Evolutionary conservation across 1,139 yeast species (phyloP).

Genomic region (Kodamaea fungicola): DNA sequence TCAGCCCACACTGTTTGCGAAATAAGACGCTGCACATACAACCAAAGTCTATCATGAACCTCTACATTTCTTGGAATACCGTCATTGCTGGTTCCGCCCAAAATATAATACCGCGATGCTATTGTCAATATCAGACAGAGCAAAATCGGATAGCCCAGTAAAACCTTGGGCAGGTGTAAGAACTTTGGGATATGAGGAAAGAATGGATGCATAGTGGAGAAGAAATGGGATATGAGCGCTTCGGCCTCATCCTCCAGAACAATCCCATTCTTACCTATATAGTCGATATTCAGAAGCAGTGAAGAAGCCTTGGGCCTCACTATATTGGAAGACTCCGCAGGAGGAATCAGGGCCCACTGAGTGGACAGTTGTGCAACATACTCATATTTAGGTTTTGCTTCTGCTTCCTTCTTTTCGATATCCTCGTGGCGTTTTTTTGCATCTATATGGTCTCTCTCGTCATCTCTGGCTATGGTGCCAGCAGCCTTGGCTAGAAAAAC

Average conservation of each 20-base stretch:
- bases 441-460: conserved; percentile 63
- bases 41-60: conserved; percentile 79
- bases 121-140: conserved; percentile 79
- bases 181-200: conserved; percentile 83
- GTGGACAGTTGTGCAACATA: conserved; percentile 3
- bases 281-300: conserved; percentile 56
- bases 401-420: conserved; percentile 22
- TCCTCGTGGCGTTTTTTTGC: conserved; percentile 55
- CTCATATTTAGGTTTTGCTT: conserved; percentile 2
- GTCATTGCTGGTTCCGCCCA: conserved; percentile 29
- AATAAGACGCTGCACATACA: conserved; percentile 73
- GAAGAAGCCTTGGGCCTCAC: conserved; percentile 56
- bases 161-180: conserved; percentile 59
- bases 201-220: conserved; percentile 80
- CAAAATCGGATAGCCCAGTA: conserved; percentile 77
- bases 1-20: conserved; percentile 95
- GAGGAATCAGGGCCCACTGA: conserved; percentile 28
- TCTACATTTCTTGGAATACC: conserved; percentile 50
- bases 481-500: conserved; percentile 75
- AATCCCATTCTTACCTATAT: conserved; percentile 58
- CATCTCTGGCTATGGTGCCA: conserved; percentile 66
- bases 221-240: conserved; percentile 60
- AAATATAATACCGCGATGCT: conserved; percentile 68
- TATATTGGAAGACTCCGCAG: conserved; percentile 44
- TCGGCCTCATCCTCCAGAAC: conserved; percentile 68